Evolutionary conservation across 768 basidiomycete species (phyloP).

Genomic region (button mushroom (Agaricus bisporus)): DNA sequence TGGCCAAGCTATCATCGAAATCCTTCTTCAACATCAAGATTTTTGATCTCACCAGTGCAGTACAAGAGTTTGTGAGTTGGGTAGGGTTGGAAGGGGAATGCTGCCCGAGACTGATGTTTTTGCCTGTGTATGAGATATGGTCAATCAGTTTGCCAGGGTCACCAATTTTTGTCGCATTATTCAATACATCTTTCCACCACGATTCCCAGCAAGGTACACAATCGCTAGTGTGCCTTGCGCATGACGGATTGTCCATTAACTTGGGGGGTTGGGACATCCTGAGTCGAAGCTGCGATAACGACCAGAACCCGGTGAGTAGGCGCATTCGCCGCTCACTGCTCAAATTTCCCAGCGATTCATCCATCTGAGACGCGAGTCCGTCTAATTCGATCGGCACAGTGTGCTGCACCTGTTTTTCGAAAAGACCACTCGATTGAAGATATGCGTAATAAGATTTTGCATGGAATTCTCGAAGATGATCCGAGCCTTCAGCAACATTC

Average conservation of each 20-base stretch:
- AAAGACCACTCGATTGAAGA: not conserved
- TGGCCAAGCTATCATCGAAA: not conserved
- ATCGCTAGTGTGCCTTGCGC: not conserved
- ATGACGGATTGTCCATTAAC: not conserved
- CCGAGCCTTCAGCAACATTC: not conserved
- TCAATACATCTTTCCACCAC: not conserved
- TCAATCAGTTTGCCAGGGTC: not conserved
- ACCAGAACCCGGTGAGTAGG: not conserved
- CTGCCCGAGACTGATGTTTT: too few relatives aligned
- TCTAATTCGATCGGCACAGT: too few relatives aligned
- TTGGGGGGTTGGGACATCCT: not conserved
- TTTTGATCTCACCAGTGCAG: not conserved
- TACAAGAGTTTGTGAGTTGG: not conserved
- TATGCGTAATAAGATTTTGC: not conserved
- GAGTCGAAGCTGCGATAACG: not conserved
- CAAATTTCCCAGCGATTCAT: not conserved
- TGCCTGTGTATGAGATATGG: too few relatives aligned
- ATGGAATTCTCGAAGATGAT: not conserved
- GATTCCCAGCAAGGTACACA: not conserved
- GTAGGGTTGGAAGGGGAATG: too few relatives aligned
- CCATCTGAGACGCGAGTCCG: not conserved
- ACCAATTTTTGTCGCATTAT: not conserved
- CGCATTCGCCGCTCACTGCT: not conserved
- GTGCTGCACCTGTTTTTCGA: not conserved
- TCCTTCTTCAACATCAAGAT: not conserved